phyloP scores from a whole-genome alignment of 257 asterid genomes.

The Dorcoceras hygrometricum region DNA sequence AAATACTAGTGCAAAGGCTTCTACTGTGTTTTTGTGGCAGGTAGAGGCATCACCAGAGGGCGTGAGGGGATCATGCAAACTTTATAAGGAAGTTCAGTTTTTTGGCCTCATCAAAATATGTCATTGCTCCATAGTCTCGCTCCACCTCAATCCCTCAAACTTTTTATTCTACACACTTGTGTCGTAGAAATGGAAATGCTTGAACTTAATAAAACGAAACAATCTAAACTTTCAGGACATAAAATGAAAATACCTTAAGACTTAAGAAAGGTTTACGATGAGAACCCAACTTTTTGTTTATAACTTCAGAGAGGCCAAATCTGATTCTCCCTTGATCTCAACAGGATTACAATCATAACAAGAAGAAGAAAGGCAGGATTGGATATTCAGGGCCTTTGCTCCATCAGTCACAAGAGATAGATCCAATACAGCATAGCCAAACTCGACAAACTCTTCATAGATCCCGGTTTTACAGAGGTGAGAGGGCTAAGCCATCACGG shows the following conservation, averaged over 20 bases:
- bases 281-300: too few species aligned
- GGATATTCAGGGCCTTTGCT: slow-evolving; percentile 49
- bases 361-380: slow-evolving; percentile 41
- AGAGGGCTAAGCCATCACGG: background rate
- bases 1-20: background rate
- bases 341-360: slow-evolving; percentile 17
- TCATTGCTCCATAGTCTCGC: background rate
- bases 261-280: too few species aligned
- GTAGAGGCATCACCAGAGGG: background rate
- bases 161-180: too few species aligned
- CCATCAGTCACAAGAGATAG: slow-evolving; percentile 33
- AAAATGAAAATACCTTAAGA: too few species aligned
- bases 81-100: background rate
- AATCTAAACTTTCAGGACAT: too few species aligned
- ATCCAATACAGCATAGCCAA: slow-evolving; percentile 31
- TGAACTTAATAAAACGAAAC: too few species aligned
- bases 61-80: background rate
- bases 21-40: background rate
- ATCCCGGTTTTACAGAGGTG: slow-evolving; percentile 74
- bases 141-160: background rate
- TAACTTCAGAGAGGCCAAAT: slow-evolving; percentile 40
- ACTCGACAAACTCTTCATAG: slow-evolving; percentile 39
- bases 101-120: background rate
- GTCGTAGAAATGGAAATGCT: too few species aligned
- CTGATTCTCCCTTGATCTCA: background rate